Conservation (phyloP, 2,329 filamentous ascomycete genomes). For the Coniochaeta hoffmannii region DNA sequence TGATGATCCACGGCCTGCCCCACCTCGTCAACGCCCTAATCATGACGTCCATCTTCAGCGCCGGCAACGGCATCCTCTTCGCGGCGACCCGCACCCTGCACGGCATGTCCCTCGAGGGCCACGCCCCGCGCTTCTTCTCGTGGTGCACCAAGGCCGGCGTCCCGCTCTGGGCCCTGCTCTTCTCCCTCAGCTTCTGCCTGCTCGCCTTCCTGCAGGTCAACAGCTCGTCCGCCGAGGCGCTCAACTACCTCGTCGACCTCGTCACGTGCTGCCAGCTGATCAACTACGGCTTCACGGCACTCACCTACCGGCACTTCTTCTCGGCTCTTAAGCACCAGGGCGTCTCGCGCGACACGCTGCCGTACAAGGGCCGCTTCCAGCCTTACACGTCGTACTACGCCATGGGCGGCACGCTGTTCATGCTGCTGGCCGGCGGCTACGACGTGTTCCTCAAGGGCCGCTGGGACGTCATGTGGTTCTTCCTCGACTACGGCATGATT, state of each 20-base stretch:
- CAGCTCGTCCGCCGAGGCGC: slow-evolving; percentile 44
- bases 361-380: slow-evolving; percentile 49
- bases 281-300: slow-evolving; percentile 48
- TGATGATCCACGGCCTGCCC: slow-evolving; percentile 44
- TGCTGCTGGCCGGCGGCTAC: slow-evolving; percentile 8
- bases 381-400: slow-evolving; percentile 47
- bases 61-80: slow-evolving; percentile 56
- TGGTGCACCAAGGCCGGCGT: slow-evolving; percentile 51
- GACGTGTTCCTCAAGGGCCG: slow-evolving; percentile 8
- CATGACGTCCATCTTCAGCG: slow-evolving; percentile 51
- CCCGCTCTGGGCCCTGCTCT: slow-evolving; percentile 53
- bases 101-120: slow-evolving; percentile 48
- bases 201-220: slow-evolving; percentile 57
- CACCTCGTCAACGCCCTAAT: slow-evolving; percentile 57
- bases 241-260: slow-evolving; percentile 54
- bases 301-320: slow-evolving; percentile 52
- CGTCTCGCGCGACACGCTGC: slow-evolving; percentile 42
- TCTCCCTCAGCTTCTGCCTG: slow-evolving; percentile 53
- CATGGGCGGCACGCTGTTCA: slow-evolving; percentile 7
- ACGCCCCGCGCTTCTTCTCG: slow-evolving; percentile 43
- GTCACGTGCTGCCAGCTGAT: slow-evolving; percentile 53
- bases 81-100: slow-evolving; percentile 54
- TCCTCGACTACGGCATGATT: slow-evolving; percentile 13
- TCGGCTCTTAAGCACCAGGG: slow-evolving; percentile 48
- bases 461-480: slow-evolving; percentile 12